Base-by-base conservation (phyloP, 352 stramenopile genomes). In the Phytopythium vexans region DNA sequence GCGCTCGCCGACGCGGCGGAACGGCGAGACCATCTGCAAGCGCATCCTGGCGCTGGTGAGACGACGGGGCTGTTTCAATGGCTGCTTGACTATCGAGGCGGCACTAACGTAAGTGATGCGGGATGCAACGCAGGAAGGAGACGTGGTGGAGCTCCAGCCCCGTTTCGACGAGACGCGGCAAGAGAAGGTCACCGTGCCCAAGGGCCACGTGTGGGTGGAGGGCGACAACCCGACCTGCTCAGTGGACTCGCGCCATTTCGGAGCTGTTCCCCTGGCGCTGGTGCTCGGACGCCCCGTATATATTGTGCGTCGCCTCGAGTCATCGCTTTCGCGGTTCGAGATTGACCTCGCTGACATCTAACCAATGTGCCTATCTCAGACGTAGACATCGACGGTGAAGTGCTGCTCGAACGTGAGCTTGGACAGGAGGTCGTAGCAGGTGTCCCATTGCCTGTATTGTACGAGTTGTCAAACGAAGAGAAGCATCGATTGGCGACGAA, bases 131-230 rank as follows among this genome's bases (percentile, higher is more conserved):
- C 66, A 94, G 85, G 85, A 94, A 44, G 85, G 85, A 41, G 82
- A 94, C 39, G 72, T 80, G 15, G 79, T 94, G 41, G 70, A 88
- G 64, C 68, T 92, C n/a, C 74, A 92, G 37, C 82, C 81, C 45
- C 75, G 76, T 21, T 85, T 88, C 38, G 77, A 89, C 52, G 50
- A 85, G 37, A 55, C 72, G 35, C 76, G 75, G 4, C 71, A 62
- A 35, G 70, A 70, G 27, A 86, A 72, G 41, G 74, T 92, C 40
- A 74, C 64, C 5, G 72, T 99, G 15, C 95, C 95, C 6, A 88
- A 96, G 54, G 93, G 95, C 48, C 92, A 98, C 60, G 68, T 98
- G 34, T 99, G 96, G 96, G 66, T 99, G 6, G 94, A 99, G 77
- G 96, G 96, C 38, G 96, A 99, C 72, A 99, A 99, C 70, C 58